phyloP scores from a whole-genome alignment of 2,329 filamentous ascomycete species.

The Botrytis galanthina region DNA sequence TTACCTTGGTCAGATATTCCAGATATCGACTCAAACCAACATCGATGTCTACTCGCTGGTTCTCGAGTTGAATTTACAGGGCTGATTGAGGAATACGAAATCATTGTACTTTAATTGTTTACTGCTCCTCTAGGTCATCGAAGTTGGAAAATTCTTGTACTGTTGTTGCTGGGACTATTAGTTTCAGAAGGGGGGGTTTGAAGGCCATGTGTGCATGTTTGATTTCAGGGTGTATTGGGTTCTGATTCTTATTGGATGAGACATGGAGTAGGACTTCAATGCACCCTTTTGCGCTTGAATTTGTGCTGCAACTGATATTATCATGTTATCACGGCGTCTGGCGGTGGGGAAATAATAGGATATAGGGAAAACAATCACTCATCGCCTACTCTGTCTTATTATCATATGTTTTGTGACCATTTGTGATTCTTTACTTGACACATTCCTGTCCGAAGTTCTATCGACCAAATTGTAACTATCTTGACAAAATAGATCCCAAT shows the following conservation, averaged over 20 bases:
- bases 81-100: conserved; percentile 14
- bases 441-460: background rate
- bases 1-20: conserved; percentile 7
- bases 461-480: too few relatives aligned
- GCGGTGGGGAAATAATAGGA: conserved; percentile 19
- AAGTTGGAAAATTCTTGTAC: conserved; percentile 18
- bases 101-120: conserved; percentile 21
- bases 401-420: background rate
- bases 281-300: conserved; percentile 13
- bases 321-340: conserved; percentile 20
- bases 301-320: conserved; percentile 20
- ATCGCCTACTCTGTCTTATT: background rate
- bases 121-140: conserved; percentile 3
- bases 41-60: conserved; percentile 13
- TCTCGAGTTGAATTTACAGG: conserved; percentile 16
- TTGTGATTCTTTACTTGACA: background rate
- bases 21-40: conserved; percentile 4
- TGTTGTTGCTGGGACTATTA: conserved; percentile 9
- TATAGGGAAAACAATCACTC: conserved; percentile 18
- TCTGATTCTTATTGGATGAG: conserved; percentile 11
- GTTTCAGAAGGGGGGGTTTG: background rate
- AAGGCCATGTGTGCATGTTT: conserved; percentile 17
- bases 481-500: background rate
- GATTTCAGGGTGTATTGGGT: conserved; percentile 13
- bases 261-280: conserved; percentile 10